Base-by-base conservation (phyloP, 139 green algal species). In the Picochlorum sp. region DNA sequence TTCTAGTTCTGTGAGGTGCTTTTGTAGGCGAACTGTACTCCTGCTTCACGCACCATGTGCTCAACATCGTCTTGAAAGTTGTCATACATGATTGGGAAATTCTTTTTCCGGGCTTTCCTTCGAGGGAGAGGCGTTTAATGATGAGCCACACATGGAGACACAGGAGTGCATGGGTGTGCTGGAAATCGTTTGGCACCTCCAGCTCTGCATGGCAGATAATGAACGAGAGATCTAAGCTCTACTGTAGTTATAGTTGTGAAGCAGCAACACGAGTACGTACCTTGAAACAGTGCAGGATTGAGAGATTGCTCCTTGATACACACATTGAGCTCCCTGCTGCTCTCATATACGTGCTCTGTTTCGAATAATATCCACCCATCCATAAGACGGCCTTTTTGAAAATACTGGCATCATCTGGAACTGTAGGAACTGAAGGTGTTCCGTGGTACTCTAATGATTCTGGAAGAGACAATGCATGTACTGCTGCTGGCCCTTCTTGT, bases 91-190 rank as follows among this genome's bases (percentile, higher is more conserved):
- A 76, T 69, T 86, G 80, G 18, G 75, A 67, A 32, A 84, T 50
- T 23, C 75, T 56, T 38, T 70, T 73, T 60, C 72, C 79, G 34
- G 71, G 70, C 8, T 73, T 63, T 45, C 71, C 81, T 67, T 86
- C 79, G 13, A 52, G n/a, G 2, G 75, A 72, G 65, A 87, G 69
- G 16, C 81, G 72, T 41, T 64, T 66, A 49, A 87, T 63, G 47
- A 76, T n/a, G 74, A 87, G 57, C 81, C 81, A 87, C n/a, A 87
- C 66, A 66, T 87, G 81, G 24, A 87, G 66, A 52, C 57, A 76
- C 11, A 86, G 58, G 45, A 82, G 49, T 11, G 63, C 61, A 63
- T 87, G 76, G 20, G 45, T 49, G 32, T 67, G 45, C 7, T 83
- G 69, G 71, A 87, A 87, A 23, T 63, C 54, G 3, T 57, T 44